Base-by-base conservation (phyloP, 83 land plant genomes). In the Isoetes engelmannii region DNA sequence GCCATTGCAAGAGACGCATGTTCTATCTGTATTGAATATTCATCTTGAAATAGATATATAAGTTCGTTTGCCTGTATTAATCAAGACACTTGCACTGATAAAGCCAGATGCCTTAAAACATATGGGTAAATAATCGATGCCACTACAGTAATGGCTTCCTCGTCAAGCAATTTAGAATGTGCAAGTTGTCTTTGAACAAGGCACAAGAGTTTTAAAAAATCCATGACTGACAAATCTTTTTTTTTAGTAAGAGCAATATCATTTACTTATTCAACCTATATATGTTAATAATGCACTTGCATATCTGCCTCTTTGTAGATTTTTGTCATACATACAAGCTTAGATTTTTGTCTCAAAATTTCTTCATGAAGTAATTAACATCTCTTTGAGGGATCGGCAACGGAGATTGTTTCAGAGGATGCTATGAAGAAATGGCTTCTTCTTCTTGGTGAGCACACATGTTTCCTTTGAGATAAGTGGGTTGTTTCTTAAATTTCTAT, bases 61-160 rank as follows among this genome's bases (percentile, higher is more conserved):
- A 28, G 37, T 28, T 28, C 2, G 37, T 28, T 28, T 28, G 37
- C 37, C 37, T 28, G 37, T 28, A 28, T 28, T 28, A 28, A 28
- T 28, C 62, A 59, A 4, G 62, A 59, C 62, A 9, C 8, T 59
- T 8, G 62, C 62, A 8, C 28, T 59, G 12, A 59, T 59, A 59
- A 59, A 59, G 62, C 62, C 62, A 18, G 62, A 59, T 59, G 62
- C 62, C 8, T 0, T 59, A 8, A 37, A 59, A 20, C 10, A 59
- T 12, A 18, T 59, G 62, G 62, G 62, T 8, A 59, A 59, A 59
- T 59, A 0, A 59, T 59, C 1, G 62, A 59, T 19, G 28, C 28
- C 18, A 3, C 18, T 59, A 59, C 20, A 59, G 62, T 4, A 59
- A 59, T 59, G 62, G 62, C 8, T 59, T 59, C 20, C 62, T 59